Percentiles rank a stretch among this genome's conserved stretches.
phyloP scores from a whole-genome alignment of 176 grass and related monocot species.

The Carex myosuroides region DNA sequence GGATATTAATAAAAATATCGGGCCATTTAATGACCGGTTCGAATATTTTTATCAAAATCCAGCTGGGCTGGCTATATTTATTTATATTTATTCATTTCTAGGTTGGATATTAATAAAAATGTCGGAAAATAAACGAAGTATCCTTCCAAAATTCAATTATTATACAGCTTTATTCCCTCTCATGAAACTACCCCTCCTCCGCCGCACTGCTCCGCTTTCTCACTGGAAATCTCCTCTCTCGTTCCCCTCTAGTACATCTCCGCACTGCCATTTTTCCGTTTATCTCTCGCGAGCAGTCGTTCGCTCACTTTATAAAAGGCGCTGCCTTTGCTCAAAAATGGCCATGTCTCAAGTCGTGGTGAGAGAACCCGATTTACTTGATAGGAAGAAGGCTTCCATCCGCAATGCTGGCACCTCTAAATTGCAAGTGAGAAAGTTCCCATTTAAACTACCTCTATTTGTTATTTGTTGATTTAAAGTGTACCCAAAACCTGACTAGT shows the following conservation, averaged over 20 bases:
- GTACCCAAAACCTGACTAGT: background rate
- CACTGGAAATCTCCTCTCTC: background rate
- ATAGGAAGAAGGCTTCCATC: conserved; percentile 31
- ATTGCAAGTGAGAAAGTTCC: conserved; percentile 3
- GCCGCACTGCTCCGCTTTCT: background rate
- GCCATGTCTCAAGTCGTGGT: conserved; percentile 17
- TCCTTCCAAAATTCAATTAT: background rate
- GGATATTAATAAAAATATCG: too few species aligned
- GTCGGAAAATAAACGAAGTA: background rate
- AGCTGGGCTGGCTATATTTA: too few species aligned
- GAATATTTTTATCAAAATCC: too few species aligned
- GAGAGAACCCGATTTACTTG: background rate
- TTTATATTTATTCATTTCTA: too few species aligned
- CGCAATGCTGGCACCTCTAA: conserved; percentile 15
- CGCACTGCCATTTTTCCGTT: background rate
- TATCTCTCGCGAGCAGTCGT: background rate
- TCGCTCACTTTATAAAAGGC: background rate
- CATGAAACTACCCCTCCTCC: background rate
- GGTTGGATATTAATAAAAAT: too few species aligned
- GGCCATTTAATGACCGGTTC: too few species aligned
- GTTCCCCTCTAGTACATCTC: background rate
- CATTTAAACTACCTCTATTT: background rate
- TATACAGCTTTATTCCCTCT: background rate
- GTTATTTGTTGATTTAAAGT: background rate
- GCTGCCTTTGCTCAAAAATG: background rate